phyloP scores from a whole-genome alignment of 2,329 filamentous ascomycete genomes.

The Aspergillaceae sp. region DNA sequence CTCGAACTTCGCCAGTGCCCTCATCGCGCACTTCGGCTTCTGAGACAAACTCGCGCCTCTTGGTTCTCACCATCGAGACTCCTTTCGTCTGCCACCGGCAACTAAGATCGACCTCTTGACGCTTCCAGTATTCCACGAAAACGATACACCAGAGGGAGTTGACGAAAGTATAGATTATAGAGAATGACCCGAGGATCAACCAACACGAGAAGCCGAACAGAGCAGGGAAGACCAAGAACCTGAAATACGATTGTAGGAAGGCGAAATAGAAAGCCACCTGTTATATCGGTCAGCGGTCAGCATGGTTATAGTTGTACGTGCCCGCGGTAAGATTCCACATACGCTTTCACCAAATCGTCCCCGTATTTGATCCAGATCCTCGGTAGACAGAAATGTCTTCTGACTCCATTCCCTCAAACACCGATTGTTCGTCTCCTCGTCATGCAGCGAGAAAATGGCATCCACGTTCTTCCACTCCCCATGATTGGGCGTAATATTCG shows the following conservation, averaged over 20 bases:
- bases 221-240: conserved; percentile 74
- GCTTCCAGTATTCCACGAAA: conserved; percentile 96
- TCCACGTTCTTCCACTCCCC: conserved; percentile 67
- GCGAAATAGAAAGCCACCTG: conserved; percentile 91
- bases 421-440: conserved; percentile 64
- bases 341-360: conserved; percentile 63
- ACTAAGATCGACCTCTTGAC: conserved; percentile 78
- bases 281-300: not conserved
- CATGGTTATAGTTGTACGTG: no score
- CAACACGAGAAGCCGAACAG: conserved; percentile 70
- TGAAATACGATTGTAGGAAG: conserved; percentile 89
- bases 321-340: conserved; percentile 4
- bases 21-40: conserved; percentile 71
- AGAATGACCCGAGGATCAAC: conserved; percentile 76
- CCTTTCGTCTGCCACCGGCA: conserved; percentile 86
- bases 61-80: conserved; percentile 72
- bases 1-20: conserved; percentile 70
- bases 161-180: conserved; percentile 68
- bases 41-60: conserved; percentile 68
- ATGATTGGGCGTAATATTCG: conserved; percentile 62
- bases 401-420: conserved; percentile 70
- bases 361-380: conserved; percentile 66
- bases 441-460: conserved; percentile 71
- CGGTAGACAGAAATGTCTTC: conserved; percentile 38
- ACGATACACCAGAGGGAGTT: conserved; percentile 78